phyloP scores from a whole-genome alignment of 2,329 filamentous ascomycete species.

The Dactylellina cionopaga region DNA sequence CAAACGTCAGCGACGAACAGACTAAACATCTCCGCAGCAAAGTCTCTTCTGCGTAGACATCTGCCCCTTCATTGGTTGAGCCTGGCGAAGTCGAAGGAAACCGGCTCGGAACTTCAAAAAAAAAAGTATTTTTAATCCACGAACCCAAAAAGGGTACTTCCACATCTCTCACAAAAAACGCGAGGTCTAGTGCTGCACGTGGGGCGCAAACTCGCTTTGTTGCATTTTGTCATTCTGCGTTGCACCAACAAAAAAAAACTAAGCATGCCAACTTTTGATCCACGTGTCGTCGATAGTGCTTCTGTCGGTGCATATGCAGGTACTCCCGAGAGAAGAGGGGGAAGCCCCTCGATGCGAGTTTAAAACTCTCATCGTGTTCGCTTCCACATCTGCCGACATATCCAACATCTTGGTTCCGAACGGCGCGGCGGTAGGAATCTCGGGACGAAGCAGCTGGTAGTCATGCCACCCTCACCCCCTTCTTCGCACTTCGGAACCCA shows the following conservation, averaged over 20 bases:
- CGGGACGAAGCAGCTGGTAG: no score
- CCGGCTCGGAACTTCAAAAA: no score
- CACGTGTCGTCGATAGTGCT: conserved; percentile 25
- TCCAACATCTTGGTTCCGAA: neutral
- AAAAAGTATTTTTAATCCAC: no score
- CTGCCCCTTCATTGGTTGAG: no score
- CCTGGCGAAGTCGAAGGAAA: no score
- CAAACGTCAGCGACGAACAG: no score
- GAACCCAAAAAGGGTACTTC: neutral
- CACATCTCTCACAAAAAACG: neutral
- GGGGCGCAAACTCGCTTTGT: conserved; percentile 17
- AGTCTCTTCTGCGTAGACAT: no score
- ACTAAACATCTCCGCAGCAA: no score
- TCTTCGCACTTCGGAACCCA: conserved; percentile 46
- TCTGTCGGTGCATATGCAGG: conserved; percentile 32
- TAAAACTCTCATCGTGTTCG: conserved; percentile 9
- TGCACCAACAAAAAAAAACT: conserved; percentile 15
- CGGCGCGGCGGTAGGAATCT: neutral
- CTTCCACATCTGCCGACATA: conserved; percentile 1
- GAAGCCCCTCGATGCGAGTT: conserved; percentile 3
- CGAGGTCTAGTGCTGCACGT: no score
- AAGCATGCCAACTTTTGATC: neutral
- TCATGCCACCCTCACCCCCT: conserved; percentile 30
- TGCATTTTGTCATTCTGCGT: conserved; percentile 49
- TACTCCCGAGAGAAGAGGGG: conserved; percentile 9